Conservation (phyloP, 371 early-diverging fungal genomes). For the Mortierella sp. region DNA sequence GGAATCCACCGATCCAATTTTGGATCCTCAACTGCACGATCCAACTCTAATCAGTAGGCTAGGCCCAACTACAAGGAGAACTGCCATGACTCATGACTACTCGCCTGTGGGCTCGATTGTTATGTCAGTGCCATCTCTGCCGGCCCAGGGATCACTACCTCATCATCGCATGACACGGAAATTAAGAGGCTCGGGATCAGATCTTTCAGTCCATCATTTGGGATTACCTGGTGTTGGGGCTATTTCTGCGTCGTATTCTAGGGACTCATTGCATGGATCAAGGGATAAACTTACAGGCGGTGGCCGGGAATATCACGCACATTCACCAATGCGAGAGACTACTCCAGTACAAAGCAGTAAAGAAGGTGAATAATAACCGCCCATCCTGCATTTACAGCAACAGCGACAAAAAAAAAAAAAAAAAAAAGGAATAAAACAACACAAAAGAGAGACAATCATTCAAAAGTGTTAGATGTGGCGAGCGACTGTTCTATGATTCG, state of each 20-base stretch:
- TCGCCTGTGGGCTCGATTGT: constrained; percentile 8
- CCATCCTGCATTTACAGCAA: neutral
- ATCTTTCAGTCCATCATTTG: constrained; percentile 38
- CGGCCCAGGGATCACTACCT: constrained; percentile 19
- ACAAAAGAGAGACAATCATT: neutral
- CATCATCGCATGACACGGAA: constrained; percentile 47
- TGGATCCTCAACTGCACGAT: constrained; percentile 33
- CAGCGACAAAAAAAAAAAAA: neutral
- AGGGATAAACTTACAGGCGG: constrained; percentile 29
- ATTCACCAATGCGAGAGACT: constrained; percentile 52
- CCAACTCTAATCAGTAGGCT: constrained; percentile 17
- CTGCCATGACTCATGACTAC: constrained; percentile 39
- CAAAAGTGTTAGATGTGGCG: neutral
- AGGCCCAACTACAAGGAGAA: constrained; percentile 49
- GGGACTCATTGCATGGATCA: constrained; percentile 34
- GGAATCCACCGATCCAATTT: constrained; percentile 19
- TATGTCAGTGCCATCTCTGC: constrained; percentile 18
- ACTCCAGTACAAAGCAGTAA: constrained; percentile 43
- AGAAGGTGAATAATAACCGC: constrained; percentile 37
- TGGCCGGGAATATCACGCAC: constrained; percentile 24
- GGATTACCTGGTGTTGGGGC: constrained; percentile 18
- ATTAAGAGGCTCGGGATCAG: constrained; percentile 50
- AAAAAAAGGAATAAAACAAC: constrained; percentile 4
- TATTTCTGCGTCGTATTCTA: neutral
- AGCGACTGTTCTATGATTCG: neutral